Evolutionary conservation across 257 asterid genomes (phyloP).

Genomic region (Fraxinus americana): DNA sequence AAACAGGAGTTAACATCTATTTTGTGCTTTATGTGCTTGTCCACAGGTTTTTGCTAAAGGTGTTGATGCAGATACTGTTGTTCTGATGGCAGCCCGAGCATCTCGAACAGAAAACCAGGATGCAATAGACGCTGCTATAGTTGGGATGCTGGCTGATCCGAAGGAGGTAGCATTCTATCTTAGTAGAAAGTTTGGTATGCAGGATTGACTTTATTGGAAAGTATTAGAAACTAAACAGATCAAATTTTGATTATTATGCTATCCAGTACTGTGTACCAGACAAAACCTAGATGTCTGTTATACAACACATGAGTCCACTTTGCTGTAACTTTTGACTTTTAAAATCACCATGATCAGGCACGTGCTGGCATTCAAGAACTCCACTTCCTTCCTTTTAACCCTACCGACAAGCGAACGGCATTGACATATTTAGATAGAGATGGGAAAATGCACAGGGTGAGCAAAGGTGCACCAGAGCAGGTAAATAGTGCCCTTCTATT

Average conservation of each 20-base stretch:
- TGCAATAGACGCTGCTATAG: constrained; percentile 93
- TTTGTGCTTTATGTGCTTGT: constrained; percentile 14
- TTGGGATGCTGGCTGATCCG: constrained; percentile 97
- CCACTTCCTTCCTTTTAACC: constrained; percentile 96
- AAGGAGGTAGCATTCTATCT: constrained; percentile 64
- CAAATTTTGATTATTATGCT: too few relatives aligned
- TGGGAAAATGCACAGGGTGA: constrained; percentile 96
- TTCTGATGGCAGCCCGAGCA: constrained; percentile 97
- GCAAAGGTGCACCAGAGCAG: constrained; percentile 99
- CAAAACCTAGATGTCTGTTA: not conserved
- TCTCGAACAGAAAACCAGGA: constrained; percentile 96
- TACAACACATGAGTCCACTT: not conserved
- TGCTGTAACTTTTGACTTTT: constrained; percentile 17
- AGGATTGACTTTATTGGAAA: not conserved
- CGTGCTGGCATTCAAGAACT: constrained; percentile 93
- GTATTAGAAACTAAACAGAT: not conserved
- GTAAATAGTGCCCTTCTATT: constrained; percentile 32
- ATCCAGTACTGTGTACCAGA: not conserved
- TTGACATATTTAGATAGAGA: constrained; percentile 80
- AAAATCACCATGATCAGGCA: constrained; percentile 54
- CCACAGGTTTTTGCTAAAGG: constrained; percentile 85
- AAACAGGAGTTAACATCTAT: not conserved
- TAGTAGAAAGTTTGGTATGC: not conserved
- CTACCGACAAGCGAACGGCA: constrained; percentile 94
- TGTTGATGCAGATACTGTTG: constrained; percentile 86